Evolutionary conservation across 306 rosid genomes (phyloP), one percentile per base, ranked within the genome.

Genomic region (Senna tora): DNA sequence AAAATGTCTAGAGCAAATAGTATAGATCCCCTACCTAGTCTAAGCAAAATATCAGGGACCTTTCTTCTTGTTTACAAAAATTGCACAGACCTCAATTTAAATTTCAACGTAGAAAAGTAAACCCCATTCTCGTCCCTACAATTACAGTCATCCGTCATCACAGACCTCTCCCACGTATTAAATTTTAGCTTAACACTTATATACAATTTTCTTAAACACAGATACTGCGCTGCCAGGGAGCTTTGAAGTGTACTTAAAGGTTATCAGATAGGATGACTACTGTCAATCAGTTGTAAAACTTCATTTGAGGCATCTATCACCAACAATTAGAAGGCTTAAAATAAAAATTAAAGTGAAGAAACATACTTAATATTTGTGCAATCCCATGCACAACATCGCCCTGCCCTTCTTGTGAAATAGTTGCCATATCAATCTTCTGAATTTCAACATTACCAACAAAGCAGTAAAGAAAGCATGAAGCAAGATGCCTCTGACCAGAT

Each of bases 401-500:
- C 52, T 83, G 91, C 20, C 98, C 97, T 87, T 91, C 97, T 81
- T 83, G 97, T 56, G 90, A 87, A 77, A 91, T 81, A 73, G 98
- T 91, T 68, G 98, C 98, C 90, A 91, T 81, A 84, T 94, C 98
- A 71, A 94, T 80, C 86, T 91, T 94, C 49, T 74, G 90, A 19
- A 94, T 79, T 85, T 87, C 95, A 71, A 73, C 76, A 82, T 82
- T 88, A 58, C 94, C 97, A 80, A 82, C 74, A 86, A 86, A 91
- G 82, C 90, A 91, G 87, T 85, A 84, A 70, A 94, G 87, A 79
- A 94, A 86, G 86, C 97, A 94, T 71, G 98, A 89, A 22, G 95
- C 95, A 83, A 94, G 92, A 84, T 94, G 95, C 80, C 87, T 91
- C 75, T 92, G 98, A 56, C 98, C 98, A 79, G 92, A 83, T 82